Evolutionary conservation across 1,284 basidiomycete species (phyloP), one percentile per base, ranked within the genome.

Genomic region (Sanguinoderma infundibulare): DNA sequence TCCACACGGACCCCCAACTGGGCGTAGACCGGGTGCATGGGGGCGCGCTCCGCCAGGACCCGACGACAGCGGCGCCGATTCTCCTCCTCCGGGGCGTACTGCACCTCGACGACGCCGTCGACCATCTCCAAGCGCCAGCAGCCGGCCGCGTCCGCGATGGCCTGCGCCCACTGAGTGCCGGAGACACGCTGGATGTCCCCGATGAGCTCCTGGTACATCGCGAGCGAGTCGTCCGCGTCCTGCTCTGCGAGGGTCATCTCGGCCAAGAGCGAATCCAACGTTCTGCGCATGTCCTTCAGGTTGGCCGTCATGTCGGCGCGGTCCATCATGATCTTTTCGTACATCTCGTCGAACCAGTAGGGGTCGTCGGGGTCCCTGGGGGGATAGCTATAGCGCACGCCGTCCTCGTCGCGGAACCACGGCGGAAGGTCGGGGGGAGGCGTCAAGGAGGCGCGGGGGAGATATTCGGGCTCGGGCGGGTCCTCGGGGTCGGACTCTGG

Each of bases 271-370:
- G n/a, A 0, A 15, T 51, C 7, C 22, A 58, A 34, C 6, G 20
- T 7, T 3, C 3, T 5, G 20, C 59, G 59, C 32, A 55, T 6
- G 15, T 49, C 28, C 1, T 10, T 5, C 20, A 51, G 36, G 0
- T 15, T 9, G n/a, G n/a, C n/a, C 24, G 32, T 14, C 8, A 57
- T 34, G 7, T 22, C 20, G 8, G 7, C 1, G 14, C n/a, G 3
- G 55, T 55, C 58, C 0, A 12, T 10, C 30, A 26, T 24, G 20
- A 65, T 9, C 10, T 24, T 17, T 2, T 5, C 24, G 5, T 24
- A 15, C 61, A 65, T 65, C n/a, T 28, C 3, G 2, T 30, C n/a
- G 17, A 62, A 52, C 61, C 64, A 68, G 24, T 42, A 3, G 14
- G 38, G 44, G 30, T 58, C 42, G 5, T 42, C 10, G 3, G 59